These are phyloP conservation scores for Pogostemon cablin DNA, from an alignment of 257 asterid species.

Conservation along the genomic window DNA sequence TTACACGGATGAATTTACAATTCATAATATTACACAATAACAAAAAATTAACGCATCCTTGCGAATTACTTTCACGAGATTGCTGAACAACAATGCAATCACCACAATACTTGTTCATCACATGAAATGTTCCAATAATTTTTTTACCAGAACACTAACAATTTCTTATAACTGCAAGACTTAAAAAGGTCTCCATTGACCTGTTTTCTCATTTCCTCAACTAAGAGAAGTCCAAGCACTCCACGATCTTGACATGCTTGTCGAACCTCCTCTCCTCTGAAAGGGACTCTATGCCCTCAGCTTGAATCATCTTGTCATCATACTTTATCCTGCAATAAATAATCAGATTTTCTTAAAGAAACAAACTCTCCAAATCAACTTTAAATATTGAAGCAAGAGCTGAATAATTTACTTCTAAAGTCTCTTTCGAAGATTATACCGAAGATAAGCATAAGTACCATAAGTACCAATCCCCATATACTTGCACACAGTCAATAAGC, in stretches of 20 bases:
- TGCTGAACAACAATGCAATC: background rate
- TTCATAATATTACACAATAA: too few relatives aligned
- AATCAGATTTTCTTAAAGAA: slow-evolving; percentile 14
- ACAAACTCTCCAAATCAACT: slow-evolving; percentile 5
- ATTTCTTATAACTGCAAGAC: slow-evolving; percentile 25
- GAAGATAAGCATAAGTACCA: slow-evolving; percentile 89
- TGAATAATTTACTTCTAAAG: slow-evolving; percentile 61
- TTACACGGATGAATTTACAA: too few relatives aligned
- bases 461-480: slow-evolving; percentile 85
- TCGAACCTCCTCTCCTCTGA: slow-evolving; percentile 91
- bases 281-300: slow-evolving; percentile 91
- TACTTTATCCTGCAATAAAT: slow-evolving; percentile 65
- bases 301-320: slow-evolving; percentile 87
- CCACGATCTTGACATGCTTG: slow-evolving; percentile 98
- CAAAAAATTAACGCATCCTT: too few relatives aligned
- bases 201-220: slow-evolving; percentile 96
- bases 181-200: slow-evolving; percentile 38
- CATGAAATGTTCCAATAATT: slow-evolving; percentile 18
- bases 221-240: slow-evolving; percentile 83
- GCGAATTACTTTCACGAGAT: too few relatives aligned
- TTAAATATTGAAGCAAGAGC: slow-evolving; percentile 15
- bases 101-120: background rate
- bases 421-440: slow-evolving; percentile 82
- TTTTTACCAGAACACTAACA: slow-evolving; percentile 13
- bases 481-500: slow-evolving; percentile 93